Evolutionary conservation across 164 flowering plant genomes (phyloP), one percentile per base, ranked within the genome.

Genomic region (Umbellularia californica): DNA sequence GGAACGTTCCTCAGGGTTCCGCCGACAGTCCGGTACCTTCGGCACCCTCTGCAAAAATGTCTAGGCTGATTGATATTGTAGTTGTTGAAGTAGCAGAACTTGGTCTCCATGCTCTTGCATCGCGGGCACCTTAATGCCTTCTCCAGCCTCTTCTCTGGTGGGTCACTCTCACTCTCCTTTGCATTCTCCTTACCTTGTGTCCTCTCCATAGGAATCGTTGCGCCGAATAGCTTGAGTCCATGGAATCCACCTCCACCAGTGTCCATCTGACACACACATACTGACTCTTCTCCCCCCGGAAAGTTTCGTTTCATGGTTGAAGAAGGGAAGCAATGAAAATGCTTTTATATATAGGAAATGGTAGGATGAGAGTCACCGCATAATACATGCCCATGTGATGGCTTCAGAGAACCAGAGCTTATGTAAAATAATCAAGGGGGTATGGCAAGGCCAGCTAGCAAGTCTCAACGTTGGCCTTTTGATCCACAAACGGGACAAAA

Each of bases 1-100:
- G 93, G 93, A 9, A 88, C 91, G 77, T 89, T 89, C 63, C 93
- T 84, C 88, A 89, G 87, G 30, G 90, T 82, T 72, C 93, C 93
- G 23, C 93, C 93, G 65, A 91, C 93, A 12, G 93, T 89, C 93
- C 93, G 88, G 77, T 89, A 89, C 79, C 93, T 84, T 79, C 85
- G 89, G 75, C 93, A 89, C 52, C 86, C 86, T 78, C 84, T 89
- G 79, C 93, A 89, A 78, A 88, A 89, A 70, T 89, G 91, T 13
- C 93, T 83, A 2, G 90, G 93, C 65, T 89, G 93, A 72, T 85
- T 88, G 30, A 89, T 89, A 68, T 89, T 89, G 81, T 89, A 89
- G 71, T 89, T 89, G 71, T 89, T 89, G 81, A 81, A 89, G 82
- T 89, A 89, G 68, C 93, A 89, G 71, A 89, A 89, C 75, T 89